These are phyloP conservation scores for Mariannaea sp. DNA, from an alignment of 2,329 filamentous ascomycete genomes.

Conservation along the genomic window DNA sequence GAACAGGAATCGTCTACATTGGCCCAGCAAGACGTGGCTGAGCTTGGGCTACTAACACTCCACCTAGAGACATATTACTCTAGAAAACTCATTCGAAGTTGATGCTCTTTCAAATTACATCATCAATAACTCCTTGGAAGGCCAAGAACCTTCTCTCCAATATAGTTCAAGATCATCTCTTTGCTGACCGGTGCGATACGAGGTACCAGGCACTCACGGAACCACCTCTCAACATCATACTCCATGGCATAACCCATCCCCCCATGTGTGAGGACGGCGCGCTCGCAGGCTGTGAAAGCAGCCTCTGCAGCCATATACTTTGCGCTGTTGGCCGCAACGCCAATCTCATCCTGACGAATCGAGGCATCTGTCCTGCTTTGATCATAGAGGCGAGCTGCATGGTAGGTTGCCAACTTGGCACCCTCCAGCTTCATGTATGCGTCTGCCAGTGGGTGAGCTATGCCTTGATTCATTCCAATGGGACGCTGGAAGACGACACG, in stretches of 20 bases:
- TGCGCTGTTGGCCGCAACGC: constrained; percentile 69
- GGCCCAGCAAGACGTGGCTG: too few relatives aligned
- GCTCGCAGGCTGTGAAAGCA: constrained; percentile 65
- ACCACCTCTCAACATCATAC: constrained; percentile 68
- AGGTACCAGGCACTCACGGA: constrained; percentile 68
- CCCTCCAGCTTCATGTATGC: constrained; percentile 69
- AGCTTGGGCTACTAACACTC: too few relatives aligned
- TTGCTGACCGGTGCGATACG: constrained; percentile 67
- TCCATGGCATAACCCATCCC: constrained; percentile 70
- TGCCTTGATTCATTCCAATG: constrained; percentile 69
- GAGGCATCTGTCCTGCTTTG: constrained; percentile 54
- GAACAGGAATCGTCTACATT: too few relatives aligned
- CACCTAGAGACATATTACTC: too few relatives aligned
- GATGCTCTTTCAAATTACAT: too few relatives aligned
- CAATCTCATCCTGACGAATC: constrained; percentile 60
- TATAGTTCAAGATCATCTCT: constrained; percentile 79
- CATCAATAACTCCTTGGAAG: constrained; percentile 70
- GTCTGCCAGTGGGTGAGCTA: constrained; percentile 68
- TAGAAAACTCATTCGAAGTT: too few relatives aligned
- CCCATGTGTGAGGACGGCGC: constrained; percentile 62
- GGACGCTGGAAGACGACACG: constrained; percentile 68
- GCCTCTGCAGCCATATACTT: constrained; percentile 73
- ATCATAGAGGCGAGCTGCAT: constrained; percentile 67
- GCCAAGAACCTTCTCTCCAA: constrained; percentile 69
- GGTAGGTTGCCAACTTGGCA: constrained; percentile 68